Evolutionary conservation across 2,329 filamentous ascomycete species (phyloP).

Genomic region (Teratosphaeria epicoccoides): DNA sequence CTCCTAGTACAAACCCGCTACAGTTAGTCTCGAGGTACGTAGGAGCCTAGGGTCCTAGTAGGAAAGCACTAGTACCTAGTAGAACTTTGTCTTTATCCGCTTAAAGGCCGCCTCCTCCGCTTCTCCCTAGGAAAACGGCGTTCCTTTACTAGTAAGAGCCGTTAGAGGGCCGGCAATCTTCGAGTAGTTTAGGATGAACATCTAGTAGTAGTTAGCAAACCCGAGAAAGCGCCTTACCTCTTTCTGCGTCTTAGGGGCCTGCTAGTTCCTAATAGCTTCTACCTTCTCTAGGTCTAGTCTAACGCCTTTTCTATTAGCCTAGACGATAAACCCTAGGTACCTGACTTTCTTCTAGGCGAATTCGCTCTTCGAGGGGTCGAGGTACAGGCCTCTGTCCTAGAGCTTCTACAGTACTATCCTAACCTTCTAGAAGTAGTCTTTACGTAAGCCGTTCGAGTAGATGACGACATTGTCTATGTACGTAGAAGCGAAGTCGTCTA

Average conservation of each 20-base stretch:
- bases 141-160: constrained; percentile 8
- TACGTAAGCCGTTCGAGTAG: not conserved
- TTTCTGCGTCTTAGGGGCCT: constrained; percentile 2
- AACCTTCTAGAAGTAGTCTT: constrained; percentile 2
- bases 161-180: constrained; percentile 6
- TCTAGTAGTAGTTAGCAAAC: constrained; percentile 16
- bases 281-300: constrained; percentile 6
- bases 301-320: constrained; percentile 6
- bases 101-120: constrained; percentile 5
- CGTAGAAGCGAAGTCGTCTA: constrained; percentile 6
- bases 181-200: constrained; percentile 17
- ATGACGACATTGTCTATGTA: not conserved
- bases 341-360: too few species aligned
- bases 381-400: not conserved
- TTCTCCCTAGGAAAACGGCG: constrained; percentile 6
- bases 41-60: constrained; percentile 9
- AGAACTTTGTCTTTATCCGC: constrained; percentile 10
- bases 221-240: constrained; percentile 14
- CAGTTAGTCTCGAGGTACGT: constrained; percentile 10
- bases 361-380: not conserved
- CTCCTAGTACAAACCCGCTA: constrained; percentile 10
- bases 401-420: constrained; percentile 1
- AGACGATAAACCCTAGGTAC: constrained; percentile 4
- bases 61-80: constrained; percentile 5
- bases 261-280: not conserved